These are phyloP conservation scores for Exserohilum turcica DNA, from an alignment of 2,329 filamentous ascomycete species.

Conservation along the genomic window DNA sequence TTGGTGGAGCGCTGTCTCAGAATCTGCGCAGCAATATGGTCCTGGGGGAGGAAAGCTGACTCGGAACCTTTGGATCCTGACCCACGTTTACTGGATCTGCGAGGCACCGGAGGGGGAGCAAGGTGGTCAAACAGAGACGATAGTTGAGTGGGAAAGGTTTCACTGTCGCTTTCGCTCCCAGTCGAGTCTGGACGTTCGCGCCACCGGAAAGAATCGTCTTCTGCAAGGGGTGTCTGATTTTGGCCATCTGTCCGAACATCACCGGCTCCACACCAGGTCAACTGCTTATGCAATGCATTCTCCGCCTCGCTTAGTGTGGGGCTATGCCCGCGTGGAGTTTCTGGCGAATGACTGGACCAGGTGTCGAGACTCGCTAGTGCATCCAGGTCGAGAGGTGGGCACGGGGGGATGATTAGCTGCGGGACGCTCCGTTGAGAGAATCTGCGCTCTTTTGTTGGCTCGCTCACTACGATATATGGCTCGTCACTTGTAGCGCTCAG, in stretches of 20 bases:
- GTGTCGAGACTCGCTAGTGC: slow-evolving; percentile 30
- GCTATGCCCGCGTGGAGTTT: slow-evolving; percentile 31
- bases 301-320: slow-evolving; percentile 57
- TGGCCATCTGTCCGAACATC: slow-evolving; percentile 47
- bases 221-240: slow-evolving; percentile 27
- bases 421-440: slow-evolving; percentile 26
- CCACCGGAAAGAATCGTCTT: slow-evolving; percentile 30
- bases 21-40: slow-evolving; percentile 42
- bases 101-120: slow-evolving; percentile 45
- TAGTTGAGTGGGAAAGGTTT: slow-evolving; percentile 14
- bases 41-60: slow-evolving; percentile 32
- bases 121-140: slow-evolving; percentile 12
- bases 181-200: slow-evolving; percentile 17
- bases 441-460: slow-evolving; percentile 26
- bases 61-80: slow-evolving; percentile 27
- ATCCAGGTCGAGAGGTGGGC: slow-evolving; percentile 28
- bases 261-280: slow-evolving; percentile 39
- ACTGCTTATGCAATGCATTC: slow-evolving; percentile 43
- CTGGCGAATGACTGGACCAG: slow-evolving; percentile 23
- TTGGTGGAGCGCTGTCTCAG: slow-evolving; percentile 22
- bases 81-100: slow-evolving; percentile 51
- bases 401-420: slow-evolving; percentile 21
- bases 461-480: slow-evolving; percentile 16
- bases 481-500: slow-evolving; percentile 14
- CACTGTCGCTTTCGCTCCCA: slow-evolving; percentile 5